Evolutionary conservation across 805 yeast genomes (phyloP).

Genomic region (Spathaspora arborariae): DNA sequence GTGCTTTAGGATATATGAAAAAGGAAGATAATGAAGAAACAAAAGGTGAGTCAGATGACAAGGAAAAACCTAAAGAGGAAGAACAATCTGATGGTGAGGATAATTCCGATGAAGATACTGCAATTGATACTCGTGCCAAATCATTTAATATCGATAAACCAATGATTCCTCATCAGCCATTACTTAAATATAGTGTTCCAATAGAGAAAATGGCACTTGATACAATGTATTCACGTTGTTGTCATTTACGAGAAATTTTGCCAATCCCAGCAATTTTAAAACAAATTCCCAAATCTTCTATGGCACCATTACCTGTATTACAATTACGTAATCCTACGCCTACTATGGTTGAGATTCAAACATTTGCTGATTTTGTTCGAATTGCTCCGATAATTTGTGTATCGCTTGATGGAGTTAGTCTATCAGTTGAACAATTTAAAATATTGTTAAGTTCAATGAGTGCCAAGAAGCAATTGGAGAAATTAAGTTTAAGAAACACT

Average conservation of each 20-base stretch:
- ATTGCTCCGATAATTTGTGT: constrained; percentile 78
- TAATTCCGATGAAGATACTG: constrained; percentile 16
- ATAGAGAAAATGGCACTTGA: constrained; percentile 54
- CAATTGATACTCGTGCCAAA: constrained; percentile 21
- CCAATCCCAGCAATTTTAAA: constrained; percentile 87
- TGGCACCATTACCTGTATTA: constrained; percentile 67
- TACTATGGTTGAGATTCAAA: constrained; percentile 78
- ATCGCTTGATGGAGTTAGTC: constrained; percentile 72
- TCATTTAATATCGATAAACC: constrained; percentile 31
- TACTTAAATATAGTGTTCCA: constrained; percentile 26
- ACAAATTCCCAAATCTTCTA: constrained; percentile 66
- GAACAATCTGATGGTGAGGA: constrained; percentile 5
- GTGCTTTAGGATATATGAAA: constrained; percentile 49
- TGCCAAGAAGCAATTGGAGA: constrained; percentile 62
- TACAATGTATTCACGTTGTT: constrained; percentile 82
- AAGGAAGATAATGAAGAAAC: constrained; percentile 6
- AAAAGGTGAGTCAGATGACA: constrained; percentile 15
- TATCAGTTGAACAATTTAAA: constrained; percentile 73
- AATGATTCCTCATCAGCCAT: constrained; percentile 17
- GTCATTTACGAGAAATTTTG: constrained; percentile 85
- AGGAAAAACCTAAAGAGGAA: constrained; percentile 10
- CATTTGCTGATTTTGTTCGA: constrained; percentile 84
- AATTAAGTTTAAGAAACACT: constrained; percentile 75
- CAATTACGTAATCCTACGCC: constrained; percentile 86
- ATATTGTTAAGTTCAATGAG: constrained; percentile 68